phyloP scores from a whole-genome alignment of 2,329 filamentous ascomycete genomes.

The Fusarium sp. region DNA sequence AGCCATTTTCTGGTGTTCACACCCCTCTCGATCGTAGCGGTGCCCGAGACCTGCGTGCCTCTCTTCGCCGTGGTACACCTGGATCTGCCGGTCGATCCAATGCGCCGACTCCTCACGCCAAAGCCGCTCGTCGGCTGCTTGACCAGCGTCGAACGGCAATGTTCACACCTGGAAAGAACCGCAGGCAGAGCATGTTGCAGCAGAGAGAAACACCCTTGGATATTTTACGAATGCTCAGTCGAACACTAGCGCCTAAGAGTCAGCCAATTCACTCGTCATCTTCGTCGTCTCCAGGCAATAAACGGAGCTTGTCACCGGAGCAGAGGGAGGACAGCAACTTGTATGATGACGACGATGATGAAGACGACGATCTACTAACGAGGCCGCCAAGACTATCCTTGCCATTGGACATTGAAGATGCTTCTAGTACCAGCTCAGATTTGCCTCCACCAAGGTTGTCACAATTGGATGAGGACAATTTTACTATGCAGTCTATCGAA shows the following conservation, averaged over 20 bases:
- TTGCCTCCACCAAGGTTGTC: conserved; percentile 63
- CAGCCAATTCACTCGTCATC: conserved; percentile 58
- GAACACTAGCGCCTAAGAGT: conserved; percentile 61
- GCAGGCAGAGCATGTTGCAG: conserved; percentile 65
- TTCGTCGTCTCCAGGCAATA: conserved; percentile 51
- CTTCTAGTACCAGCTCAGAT: conserved; percentile 63
- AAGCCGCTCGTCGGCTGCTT: conserved; percentile 66
- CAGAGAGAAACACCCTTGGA: conserved; percentile 66
- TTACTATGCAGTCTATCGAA: conserved; percentile 68
- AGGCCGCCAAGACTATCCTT: conserved; percentile 63
- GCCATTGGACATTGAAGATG: conserved; percentile 59
- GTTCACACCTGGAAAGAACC: conserved; percentile 67
- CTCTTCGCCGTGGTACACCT: conserved; percentile 53
- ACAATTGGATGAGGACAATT: conserved; percentile 66
- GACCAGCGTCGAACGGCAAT: conserved; percentile 67
- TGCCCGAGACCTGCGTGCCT: conserved; percentile 51
- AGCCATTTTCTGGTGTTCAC: conserved; percentile 54
- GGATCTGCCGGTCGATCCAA: conserved; percentile 56
- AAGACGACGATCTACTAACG: conserved; percentile 57
- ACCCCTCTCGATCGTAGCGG: conserved; percentile 54
- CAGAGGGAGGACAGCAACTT: conserved; percentile 54
- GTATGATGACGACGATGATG: conserved; percentile 61
- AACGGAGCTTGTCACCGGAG: conserved; percentile 42
- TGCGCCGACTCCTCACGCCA: conserved; percentile 67
- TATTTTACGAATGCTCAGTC: conserved; percentile 63